phyloP scores from a whole-genome alignment of 2,329 filamentous ascomycete genomes.

The Colletotrichum sidae region DNA sequence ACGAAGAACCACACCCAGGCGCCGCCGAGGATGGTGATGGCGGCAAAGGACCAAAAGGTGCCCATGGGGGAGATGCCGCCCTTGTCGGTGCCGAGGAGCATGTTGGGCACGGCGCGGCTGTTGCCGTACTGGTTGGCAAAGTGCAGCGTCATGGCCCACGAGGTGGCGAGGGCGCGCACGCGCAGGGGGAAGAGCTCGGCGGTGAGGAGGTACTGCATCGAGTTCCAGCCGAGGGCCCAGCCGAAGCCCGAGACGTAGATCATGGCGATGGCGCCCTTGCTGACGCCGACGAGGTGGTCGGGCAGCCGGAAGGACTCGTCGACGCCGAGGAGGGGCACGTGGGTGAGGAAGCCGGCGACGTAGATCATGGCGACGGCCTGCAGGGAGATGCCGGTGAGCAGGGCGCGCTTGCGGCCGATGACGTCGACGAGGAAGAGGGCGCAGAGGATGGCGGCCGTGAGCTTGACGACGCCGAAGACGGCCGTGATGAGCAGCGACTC shows the following conservation, averaged over 20 bases:
- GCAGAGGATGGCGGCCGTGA: slow-evolving; percentile 74
- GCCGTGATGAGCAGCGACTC: slow-evolving; percentile 80
- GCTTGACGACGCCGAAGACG: slow-evolving; percentile 81
- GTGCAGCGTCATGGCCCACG: slow-evolving; percentile 81
- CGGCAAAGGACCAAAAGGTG: slow-evolving; percentile 82
- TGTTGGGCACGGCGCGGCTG: slow-evolving; percentile 78
- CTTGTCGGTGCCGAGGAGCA: slow-evolving; percentile 66
- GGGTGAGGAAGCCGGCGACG: slow-evolving; percentile 70
- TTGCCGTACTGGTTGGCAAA: slow-evolving; percentile 86
- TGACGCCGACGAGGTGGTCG: slow-evolving; percentile 62
- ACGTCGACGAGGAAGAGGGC: slow-evolving; percentile 84
- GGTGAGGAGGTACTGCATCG: slow-evolving; percentile 82
- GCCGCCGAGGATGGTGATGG: slow-evolving; percentile 75
- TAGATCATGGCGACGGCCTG: slow-evolving; percentile 73
- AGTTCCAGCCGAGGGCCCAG: slow-evolving; percentile 80
- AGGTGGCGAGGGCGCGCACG: slow-evolving; percentile 77
- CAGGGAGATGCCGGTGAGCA: slow-evolving; percentile 69
- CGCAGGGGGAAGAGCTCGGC: slow-evolving; percentile 82
- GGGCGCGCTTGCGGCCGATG: slow-evolving; percentile 78
- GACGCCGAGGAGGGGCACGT: slow-evolving; percentile 69
- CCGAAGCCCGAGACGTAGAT: slow-evolving; percentile 77
- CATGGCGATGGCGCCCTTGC: slow-evolving; percentile 77
- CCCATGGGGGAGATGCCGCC: slow-evolving; percentile 70
- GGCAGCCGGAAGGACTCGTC: slow-evolving; percentile 62
- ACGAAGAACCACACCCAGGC: slow-evolving; percentile 79